A percentile compares a stretch with the other conserved stretches of the same genome.
Evolutionary conservation across 2,329 filamentous ascomycete genomes (phyloP).

Genomic region (Phyllosticta citribraziliensis): DNA sequence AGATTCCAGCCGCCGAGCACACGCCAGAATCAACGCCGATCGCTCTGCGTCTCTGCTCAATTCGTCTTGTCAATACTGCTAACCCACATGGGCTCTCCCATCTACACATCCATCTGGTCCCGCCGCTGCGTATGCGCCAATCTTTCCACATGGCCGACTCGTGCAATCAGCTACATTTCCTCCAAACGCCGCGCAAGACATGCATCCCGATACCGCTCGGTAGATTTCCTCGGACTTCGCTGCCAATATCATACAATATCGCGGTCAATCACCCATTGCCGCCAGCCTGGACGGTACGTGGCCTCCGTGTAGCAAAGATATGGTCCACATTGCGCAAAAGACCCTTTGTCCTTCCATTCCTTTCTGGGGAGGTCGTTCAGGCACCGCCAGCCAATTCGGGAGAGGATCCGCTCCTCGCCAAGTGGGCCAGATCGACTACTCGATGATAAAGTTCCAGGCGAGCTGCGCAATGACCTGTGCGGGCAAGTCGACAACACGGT

Average conservation of each 20-base stretch:
- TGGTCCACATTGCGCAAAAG: neutral
- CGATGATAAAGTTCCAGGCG: constrained; percentile 10
- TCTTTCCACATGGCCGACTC: neutral
- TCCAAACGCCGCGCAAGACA: too few species aligned
- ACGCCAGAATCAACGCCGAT: neutral
- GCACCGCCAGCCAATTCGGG: neutral
- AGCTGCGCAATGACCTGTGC: constrained; percentile 6
- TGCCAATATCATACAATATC: neutral
- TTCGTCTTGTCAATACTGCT: neutral
- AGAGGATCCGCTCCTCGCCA: neutral
- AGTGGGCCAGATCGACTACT: neutral
- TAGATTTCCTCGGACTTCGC: neutral
- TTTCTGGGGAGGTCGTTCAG: neutral
- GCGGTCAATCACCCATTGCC: neutral
- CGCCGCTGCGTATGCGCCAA: neutral
- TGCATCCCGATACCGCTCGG: neutral
- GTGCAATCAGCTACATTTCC: neutral
- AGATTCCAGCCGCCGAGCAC: neutral
- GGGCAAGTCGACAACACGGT: constrained; percentile 22
- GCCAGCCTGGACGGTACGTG: neutral
- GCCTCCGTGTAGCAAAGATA: neutral
- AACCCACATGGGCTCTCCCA: neutral
- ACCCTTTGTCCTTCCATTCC: neutral
- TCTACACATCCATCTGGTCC: neutral
- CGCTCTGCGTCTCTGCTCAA: neutral